Conservation (phyloP, 2,329 filamentous ascomycete genomes). For the Talaromyces sp. region DNA sequence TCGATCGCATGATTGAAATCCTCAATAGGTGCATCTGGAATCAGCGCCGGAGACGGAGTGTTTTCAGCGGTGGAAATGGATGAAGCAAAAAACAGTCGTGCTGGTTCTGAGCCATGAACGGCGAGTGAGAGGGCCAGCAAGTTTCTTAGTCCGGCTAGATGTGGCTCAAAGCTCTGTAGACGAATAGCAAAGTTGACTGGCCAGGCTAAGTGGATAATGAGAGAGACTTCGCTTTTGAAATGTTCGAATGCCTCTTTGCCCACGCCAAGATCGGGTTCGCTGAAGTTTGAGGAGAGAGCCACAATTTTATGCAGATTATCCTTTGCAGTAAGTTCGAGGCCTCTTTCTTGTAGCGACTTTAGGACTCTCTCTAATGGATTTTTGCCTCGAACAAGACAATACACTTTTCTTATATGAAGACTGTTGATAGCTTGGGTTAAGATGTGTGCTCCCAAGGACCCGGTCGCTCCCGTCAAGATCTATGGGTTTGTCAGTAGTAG, state of each 20-base stretch:
- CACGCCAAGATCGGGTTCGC: not conserved
- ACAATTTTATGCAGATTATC: not conserved
- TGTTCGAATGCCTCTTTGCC: slow-evolving; percentile 3
- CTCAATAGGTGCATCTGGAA: slow-evolving; percentile 21
- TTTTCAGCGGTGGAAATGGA: not conserved
- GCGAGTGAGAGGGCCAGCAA: slow-evolving; percentile 8
- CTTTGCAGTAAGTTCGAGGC: not conserved
- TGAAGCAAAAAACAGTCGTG: slow-evolving; percentile 11
- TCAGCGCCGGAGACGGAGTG: not conserved
- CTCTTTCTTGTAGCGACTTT: not conserved
- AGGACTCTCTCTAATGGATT: not conserved
- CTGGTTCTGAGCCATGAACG: not conserved
- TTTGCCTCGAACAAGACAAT: slow-evolving; percentile 46
- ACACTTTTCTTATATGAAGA: slow-evolving; percentile 37
- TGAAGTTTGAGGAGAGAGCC: not conserved
- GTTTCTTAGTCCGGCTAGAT: slow-evolving; percentile 22
- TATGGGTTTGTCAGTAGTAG: not conserved
- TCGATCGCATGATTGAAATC: slow-evolving; percentile 27
- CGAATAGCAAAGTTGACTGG: slow-evolving; percentile 28
- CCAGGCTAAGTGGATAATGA: slow-evolving; percentile 30
- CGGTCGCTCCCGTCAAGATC: slow-evolving; percentile 44
- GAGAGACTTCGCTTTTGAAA: slow-evolving; percentile 19
- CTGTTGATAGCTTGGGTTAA: slow-evolving; percentile 36
- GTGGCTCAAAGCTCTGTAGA: slow-evolving; percentile 25
- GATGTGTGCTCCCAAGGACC: slow-evolving; percentile 46